These are phyloP conservation scores for Dryas drummondii DNA, from an alignment of 306 rosid genomes.

Conservation along the genomic window DNA sequence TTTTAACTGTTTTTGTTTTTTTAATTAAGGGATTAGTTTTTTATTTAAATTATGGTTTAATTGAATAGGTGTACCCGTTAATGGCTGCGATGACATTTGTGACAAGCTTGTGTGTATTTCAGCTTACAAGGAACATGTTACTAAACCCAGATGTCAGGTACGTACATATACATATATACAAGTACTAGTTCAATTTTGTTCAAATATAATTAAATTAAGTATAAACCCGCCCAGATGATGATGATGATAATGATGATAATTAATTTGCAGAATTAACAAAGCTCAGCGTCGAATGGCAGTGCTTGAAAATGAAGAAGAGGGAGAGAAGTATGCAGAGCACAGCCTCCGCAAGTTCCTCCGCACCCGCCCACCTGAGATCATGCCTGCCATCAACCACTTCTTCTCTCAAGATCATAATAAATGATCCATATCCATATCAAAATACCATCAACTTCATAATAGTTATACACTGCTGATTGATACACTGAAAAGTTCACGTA, in stretches of 20 bases:
- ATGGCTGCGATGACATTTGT: constrained; percentile 87
- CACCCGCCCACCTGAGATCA: constrained; percentile 70
- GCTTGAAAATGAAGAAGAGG: constrained; percentile 72
- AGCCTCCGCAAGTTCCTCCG: constrained; percentile 73
- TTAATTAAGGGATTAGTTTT: too few relatives aligned
- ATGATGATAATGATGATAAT: not conserved
- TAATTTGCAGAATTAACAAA: constrained; percentile 54
- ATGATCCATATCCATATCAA: too few relatives aligned
- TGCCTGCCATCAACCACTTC: constrained; percentile 76
- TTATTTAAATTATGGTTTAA: too few relatives aligned
- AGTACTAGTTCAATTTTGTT: too few relatives aligned
- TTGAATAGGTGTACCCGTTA: constrained; percentile 67
- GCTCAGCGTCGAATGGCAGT: constrained; percentile 53
- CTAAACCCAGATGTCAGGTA: constrained; percentile 86
- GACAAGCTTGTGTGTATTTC: constrained; percentile 60
- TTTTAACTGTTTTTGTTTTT: not conserved
- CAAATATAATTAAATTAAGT: too few relatives aligned
- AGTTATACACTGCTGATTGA: too few relatives aligned
- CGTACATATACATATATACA: too few relatives aligned
- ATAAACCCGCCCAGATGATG: too few relatives aligned
- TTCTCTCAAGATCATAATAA: constrained; percentile 45
- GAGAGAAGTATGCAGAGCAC: constrained; percentile 73
- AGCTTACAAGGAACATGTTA: constrained; percentile 61
- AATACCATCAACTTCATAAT: too few relatives aligned
- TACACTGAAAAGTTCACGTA: too few relatives aligned